phyloP scores from a whole-genome alignment of 2,329 filamentous ascomycete species.

The Myriosclerotinia curreyana region DNA sequence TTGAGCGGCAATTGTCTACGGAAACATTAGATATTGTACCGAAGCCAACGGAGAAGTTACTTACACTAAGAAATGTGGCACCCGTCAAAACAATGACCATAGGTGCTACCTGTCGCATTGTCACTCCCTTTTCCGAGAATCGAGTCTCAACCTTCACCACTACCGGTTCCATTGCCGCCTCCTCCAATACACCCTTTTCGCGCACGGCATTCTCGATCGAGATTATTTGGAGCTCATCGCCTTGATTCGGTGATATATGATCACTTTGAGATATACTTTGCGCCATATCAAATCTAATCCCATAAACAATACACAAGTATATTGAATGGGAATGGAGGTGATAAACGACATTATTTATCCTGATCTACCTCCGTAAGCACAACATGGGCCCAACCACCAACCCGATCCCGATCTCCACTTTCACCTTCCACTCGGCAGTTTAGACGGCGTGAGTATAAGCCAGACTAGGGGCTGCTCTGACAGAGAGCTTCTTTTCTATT shows the following conservation, averaged over 20 bases:
- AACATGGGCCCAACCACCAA: not conserved
- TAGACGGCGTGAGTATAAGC: too few species aligned
- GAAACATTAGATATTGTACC: not conserved
- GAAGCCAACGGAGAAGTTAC: not conserved
- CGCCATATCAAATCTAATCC: not conserved
- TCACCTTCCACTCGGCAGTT: too few species aligned
- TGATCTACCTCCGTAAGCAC: conserved; percentile 1
- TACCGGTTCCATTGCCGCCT: not conserved
- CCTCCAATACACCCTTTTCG: conserved; percentile 8
- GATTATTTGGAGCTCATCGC: not conserved
- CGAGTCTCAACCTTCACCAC: conserved; percentile 17
- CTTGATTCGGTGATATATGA: not conserved
- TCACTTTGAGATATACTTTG: conserved; percentile 9
- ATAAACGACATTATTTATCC: not conserved
- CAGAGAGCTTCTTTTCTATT: not conserved
- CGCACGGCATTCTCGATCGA: conserved; percentile 7
- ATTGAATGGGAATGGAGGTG: not conserved
- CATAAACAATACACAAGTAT: not conserved
- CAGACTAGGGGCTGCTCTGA: too few species aligned
- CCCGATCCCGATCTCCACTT: not conserved
- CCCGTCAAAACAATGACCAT: conserved; percentile 33
- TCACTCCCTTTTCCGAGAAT: conserved; percentile 26
- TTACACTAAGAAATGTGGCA: conserved; percentile 34
- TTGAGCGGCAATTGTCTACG: conserved; percentile 36
- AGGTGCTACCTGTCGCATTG: conserved; percentile 33